phyloP scores from a whole-genome alignment of 106 monocot genomes.

The Acorus calamus region DNA sequence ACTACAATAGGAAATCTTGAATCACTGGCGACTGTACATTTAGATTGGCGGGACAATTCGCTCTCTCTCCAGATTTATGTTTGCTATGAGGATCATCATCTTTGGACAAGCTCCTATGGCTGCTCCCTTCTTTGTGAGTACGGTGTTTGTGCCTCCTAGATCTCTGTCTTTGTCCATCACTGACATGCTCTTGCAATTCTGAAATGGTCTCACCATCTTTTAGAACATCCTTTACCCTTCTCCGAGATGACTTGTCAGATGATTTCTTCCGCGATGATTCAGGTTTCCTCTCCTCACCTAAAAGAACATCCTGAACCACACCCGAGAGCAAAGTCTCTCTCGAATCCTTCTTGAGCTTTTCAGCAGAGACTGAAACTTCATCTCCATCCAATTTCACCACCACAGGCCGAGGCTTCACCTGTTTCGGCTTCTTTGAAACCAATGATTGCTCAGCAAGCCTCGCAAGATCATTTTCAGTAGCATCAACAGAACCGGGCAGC shows the following conservation, averaged over 20 bases:
- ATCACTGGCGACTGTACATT: conserved; percentile 39
- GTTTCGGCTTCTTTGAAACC: conserved; percentile 32
- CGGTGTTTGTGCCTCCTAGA: conserved; percentile 32
- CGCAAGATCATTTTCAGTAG: conserved; percentile 22
- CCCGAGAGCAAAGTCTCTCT: conserved; percentile 50
- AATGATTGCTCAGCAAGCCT: conserved; percentile 36
- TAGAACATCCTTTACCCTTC: conserved; percentile 11
- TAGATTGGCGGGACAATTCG: conserved; percentile 19
- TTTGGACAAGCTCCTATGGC: conserved; percentile 26
- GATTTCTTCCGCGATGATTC: conserved; percentile 11
- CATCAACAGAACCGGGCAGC: conserved; percentile 9
- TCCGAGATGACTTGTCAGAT: conserved; percentile 13
- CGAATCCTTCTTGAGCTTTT: conserved; percentile 10
- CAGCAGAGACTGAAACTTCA: conserved; percentile 10
- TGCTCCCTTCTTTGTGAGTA: conserved; percentile 23
- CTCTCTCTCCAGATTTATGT: conserved; percentile 41
- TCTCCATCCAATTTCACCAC: conserved; percentile 77
- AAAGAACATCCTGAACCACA: conserved; percentile 43
- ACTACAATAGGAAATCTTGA: conserved; percentile 77
- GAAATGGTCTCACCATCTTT: conserved; percentile 11
- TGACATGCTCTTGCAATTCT: conserved; percentile 17
- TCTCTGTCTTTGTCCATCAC: conserved; percentile 21
- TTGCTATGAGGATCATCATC: conserved; percentile 33
- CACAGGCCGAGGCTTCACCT: conserved; percentile 55
- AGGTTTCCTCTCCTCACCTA: conserved; percentile 22